Conservation (phyloP, 768 basidiomycete species). For the Hortiboletus flavorubellus region DNA sequence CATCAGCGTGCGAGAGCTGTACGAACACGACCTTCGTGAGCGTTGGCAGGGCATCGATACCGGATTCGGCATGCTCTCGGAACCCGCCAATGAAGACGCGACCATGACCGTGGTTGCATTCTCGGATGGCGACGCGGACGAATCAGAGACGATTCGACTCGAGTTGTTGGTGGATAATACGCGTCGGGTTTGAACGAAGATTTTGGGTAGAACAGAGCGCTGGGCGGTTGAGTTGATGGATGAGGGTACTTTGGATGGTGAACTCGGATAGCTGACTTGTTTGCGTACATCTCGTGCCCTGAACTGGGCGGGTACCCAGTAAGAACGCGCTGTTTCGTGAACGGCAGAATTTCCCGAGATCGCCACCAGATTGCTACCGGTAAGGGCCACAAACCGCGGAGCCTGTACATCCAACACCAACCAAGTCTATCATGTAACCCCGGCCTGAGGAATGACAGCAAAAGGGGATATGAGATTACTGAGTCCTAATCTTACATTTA, state of each 20-base stretch:
- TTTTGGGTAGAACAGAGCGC: neutral
- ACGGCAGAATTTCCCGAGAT: no score
- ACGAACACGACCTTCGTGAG: neutral
- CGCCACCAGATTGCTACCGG: no score
- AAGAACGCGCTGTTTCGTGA: no score
- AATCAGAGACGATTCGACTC: neutral
- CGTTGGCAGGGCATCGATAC: neutral
- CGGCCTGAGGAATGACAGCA: neutral
- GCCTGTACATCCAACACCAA: no score
- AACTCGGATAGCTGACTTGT: neutral
- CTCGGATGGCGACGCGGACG: neutral
- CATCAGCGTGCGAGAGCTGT: slow-evolving; percentile 7
- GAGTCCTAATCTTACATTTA: neutral
- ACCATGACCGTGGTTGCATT: neutral
- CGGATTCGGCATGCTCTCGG: slow-evolving; percentile 1
- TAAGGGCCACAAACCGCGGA: no score
- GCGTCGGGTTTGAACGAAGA: neutral
- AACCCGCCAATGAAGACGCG: neutral
- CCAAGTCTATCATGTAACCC: neutral
- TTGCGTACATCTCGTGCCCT: neutral
- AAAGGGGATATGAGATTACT: neutral
- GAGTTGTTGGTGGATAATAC: neutral
- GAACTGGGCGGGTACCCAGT: no score
- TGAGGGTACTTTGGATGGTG: neutral
- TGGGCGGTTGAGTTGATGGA: neutral